Evolutionary conservation across 2,329 filamentous ascomycete genomes (phyloP).

Genomic region (Talaromyces sp.): DNA sequence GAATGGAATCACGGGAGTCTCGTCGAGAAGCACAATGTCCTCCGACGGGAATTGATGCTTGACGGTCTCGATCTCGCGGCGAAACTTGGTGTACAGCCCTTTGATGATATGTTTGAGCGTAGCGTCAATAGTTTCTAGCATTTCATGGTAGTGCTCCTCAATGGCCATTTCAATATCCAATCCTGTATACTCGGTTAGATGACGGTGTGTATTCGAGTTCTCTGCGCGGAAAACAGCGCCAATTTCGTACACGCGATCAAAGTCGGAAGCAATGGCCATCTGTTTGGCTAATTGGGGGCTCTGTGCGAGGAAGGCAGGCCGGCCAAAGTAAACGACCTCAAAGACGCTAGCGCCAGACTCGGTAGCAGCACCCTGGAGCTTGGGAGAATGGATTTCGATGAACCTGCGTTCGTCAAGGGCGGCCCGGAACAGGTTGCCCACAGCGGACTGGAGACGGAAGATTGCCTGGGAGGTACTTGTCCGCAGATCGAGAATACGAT

Average conservation of each 20-base stretch:
- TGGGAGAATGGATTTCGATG: slow-evolving; percentile 90
- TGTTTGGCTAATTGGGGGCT: slow-evolving; percentile 91
- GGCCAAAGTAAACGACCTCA: slow-evolving; percentile 84
- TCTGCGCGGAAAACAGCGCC: slow-evolving; percentile 89
- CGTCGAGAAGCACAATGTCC: slow-evolving; percentile 78
- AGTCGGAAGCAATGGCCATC: slow-evolving; percentile 85
- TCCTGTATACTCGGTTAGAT: slow-evolving; percentile 91
- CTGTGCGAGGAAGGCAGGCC: slow-evolving; percentile 81
- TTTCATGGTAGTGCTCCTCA: slow-evolving; percentile 83
- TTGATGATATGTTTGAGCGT: slow-evolving; percentile 76
- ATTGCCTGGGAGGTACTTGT: slow-evolving; percentile 83
- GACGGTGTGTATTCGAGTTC: slow-evolving; percentile 91
- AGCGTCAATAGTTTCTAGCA: slow-evolving; percentile 69
- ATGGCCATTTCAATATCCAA: slow-evolving; percentile 91
- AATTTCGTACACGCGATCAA: slow-evolving; percentile 83
- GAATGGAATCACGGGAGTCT: slow-evolving; percentile 79
- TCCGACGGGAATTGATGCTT: slow-evolving; percentile 81
- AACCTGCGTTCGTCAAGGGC: slow-evolving; percentile 72
- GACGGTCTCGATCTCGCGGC: slow-evolving; percentile 69
- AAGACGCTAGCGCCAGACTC: slow-evolving; percentile 91
- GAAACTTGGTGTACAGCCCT: slow-evolving; percentile 63
- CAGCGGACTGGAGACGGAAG: slow-evolving; percentile 77
- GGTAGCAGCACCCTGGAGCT: slow-evolving; percentile 82
- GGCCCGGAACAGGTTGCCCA: slow-evolving; percentile 73
- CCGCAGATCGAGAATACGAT: slow-evolving; percentile 76